These are phyloP conservation scores for Fusarium napiforme DNA, from an alignment of 2,329 filamentous ascomycete species.

Conservation along the genomic window DNA sequence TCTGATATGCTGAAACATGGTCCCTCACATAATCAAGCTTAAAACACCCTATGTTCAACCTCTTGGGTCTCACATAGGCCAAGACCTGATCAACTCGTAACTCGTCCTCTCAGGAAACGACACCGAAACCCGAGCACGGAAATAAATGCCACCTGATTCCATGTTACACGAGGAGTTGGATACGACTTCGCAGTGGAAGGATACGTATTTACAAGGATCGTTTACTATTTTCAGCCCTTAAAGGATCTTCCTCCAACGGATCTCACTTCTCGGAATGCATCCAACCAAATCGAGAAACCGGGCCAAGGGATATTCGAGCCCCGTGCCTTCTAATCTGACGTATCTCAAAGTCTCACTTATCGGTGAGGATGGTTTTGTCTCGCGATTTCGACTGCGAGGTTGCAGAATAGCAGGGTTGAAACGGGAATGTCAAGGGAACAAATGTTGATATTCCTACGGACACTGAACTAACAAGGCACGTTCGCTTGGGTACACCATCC, in stretches of 20 bases:
- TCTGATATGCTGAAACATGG: conserved; percentile 10
- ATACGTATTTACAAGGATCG: conserved; percentile 10
- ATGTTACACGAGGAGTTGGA: conserved; percentile 8
- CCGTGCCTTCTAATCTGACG: conserved; percentile 2
- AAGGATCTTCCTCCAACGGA: conserved; percentile 4
- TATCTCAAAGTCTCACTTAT: conserved; percentile 24
- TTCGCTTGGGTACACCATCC: conserved; percentile 26
- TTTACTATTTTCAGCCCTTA: conserved; percentile 27
- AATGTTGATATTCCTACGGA: not conserved
- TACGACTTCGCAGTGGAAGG: conserved; percentile 1
- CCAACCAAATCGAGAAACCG: conserved; percentile 13
- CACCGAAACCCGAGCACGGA: not conserved
- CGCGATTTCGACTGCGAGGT: conserved; percentile 1
- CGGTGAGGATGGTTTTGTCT: not conserved
- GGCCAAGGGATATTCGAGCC: conserved; percentile 2
- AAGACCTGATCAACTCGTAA: not conserved
- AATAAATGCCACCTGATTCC: not conserved
- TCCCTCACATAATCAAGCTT: not conserved
- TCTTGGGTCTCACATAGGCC: not conserved
- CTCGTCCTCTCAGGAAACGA: not conserved
- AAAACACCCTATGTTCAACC: conserved; percentile 1
- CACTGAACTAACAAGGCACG: not conserved
- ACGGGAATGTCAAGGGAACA: conserved; percentile 6
- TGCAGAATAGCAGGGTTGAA: conserved; percentile 19
- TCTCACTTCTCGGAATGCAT: conserved; percentile 22